Evolutionary conservation across 73 alveolate genomes (phyloP), one percentile per base, ranked within the genome.

Genomic region (Breviolum minutum): DNA sequence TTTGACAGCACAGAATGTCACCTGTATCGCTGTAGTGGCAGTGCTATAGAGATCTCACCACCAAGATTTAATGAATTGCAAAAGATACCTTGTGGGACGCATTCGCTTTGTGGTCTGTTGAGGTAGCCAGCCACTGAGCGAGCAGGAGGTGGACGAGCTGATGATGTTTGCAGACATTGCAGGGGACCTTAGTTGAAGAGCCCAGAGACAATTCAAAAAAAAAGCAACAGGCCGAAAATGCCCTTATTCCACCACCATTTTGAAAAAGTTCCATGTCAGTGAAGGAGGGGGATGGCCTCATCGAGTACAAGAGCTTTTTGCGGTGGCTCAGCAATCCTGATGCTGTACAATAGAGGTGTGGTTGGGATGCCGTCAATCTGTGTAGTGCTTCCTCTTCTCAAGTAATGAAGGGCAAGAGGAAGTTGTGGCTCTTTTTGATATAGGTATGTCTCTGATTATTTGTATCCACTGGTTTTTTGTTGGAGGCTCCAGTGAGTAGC

Each of bases 291-390:
- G 98, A 92, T 74, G 98, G 90, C 20, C 98, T 92, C 82, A 92
- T 92, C 8, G 98, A 92, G 91, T 92, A 92, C 98, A 92, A 92
- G 91, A 70, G 90, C 82, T 92, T 92, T 62, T 63, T 92, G 98
- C 98, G 98, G 80, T 92, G 98, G 98, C 90, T 92, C 68, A 77
- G 91, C 77, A 92, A 92, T 54, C 98, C 98, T 5, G 96, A 89
- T 61, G 96, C 96, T 61, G 76, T 89, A 63, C 96, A 79, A 74
- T 89, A 89, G 87, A 19, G 81, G 64, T 12, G 95, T 10, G 29
- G 82, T 40, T 40, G 54, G 54, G 54, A 0, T 40, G 54, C 54
- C 54, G 3, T 40, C 54, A 40, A 40, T 40, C 54, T 40, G 54
- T 40, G 54, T 40, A 3, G 54, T 40, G 54, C 54, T 40, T 40